Evolutionary conservation across 1,139 yeast species (phyloP), one percentile per base, ranked within the genome.

Genomic region (Diutina mesorugosa): DNA sequence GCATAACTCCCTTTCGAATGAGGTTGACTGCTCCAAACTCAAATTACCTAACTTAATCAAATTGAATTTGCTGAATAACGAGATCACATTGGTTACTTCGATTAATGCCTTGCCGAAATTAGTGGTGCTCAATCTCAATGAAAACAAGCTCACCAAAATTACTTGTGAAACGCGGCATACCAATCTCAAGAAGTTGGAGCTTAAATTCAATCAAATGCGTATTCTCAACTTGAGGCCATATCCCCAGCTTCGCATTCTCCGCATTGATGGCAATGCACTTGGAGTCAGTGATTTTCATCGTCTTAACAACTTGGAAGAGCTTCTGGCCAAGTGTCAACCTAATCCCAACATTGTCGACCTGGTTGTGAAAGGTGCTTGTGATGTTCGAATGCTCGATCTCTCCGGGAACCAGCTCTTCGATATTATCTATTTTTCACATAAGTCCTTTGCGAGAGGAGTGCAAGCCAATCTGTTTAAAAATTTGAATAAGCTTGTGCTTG

Each of bases 11-110:
- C 60, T 80, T 5, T 57, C 57, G 4, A 83, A 81, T 0, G 62
- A 56, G 2, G 56, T 81, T 0, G 70, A 79, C 62, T 73, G 81
- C 56, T 60, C 64, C 2, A 59, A 63, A 2, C 74, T 65, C 56
- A 65, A 69, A 9, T 65, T 80, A 35, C 67, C 69, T 51, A 70
- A 73, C 57, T 66, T 82, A 45, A 78, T 79, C 61, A 79, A 75
- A 46, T 62, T 82, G 57, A 69, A 74, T 55, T 57, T 81, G 53
- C 72, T 79, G 10, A 76, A 74, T 29, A 81, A 81, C 62, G 63
- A 63, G 45, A 63, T 81, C 29, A 60, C 64, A 6, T 55, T 61
- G 1, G 59, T 81, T 6, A 50, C 47, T 4, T 78, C 78, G 5
- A 56, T 80, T 10, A 77, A 76, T 45, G 60, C 62, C 28, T 63